phyloP scores from a whole-genome alignment of 2,329 filamentous ascomycete species.

The Fonsecaea pedrosoi region DNA sequence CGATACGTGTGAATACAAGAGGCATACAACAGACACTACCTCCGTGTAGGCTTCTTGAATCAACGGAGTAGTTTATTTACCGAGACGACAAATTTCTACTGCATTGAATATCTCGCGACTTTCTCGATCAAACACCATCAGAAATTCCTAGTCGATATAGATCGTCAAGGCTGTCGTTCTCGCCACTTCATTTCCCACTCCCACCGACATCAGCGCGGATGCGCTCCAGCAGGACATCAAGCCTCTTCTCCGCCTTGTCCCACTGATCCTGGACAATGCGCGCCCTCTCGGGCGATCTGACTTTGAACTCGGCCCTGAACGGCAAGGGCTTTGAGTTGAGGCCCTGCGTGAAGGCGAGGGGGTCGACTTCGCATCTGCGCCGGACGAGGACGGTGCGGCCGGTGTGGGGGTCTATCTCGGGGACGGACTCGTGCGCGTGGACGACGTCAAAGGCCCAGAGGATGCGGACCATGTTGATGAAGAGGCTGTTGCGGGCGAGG shows the following conservation, averaged over 20 bases:
- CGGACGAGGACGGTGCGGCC: background rate
- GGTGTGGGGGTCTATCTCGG: background rate
- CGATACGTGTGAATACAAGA: background rate
- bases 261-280: background rate
- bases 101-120: background rate
- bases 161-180: background rate
- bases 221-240: background rate
- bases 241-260: background rate
- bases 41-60: background rate
- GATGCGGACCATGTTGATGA: constrained; percentile 64
- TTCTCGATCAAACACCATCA: background rate
- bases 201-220: background rate
- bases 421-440: background rate
- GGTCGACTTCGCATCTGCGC: constrained; percentile 49
- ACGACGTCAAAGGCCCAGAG: constrained; percentile 31
- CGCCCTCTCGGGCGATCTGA: background rate
- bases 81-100: background rate
- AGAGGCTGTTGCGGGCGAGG: constrained; percentile 47
- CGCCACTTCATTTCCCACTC: background rate
- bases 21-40: background rate
- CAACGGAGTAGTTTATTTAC: no score
- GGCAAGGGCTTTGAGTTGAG: constrained; percentile 35
- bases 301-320: constrained; percentile 18
- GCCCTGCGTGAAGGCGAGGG: constrained; percentile 45
- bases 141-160: background rate